Conservation (phyloP, 176 grass and related monocot genomes). For the Aegilops sharonensis region DNA sequence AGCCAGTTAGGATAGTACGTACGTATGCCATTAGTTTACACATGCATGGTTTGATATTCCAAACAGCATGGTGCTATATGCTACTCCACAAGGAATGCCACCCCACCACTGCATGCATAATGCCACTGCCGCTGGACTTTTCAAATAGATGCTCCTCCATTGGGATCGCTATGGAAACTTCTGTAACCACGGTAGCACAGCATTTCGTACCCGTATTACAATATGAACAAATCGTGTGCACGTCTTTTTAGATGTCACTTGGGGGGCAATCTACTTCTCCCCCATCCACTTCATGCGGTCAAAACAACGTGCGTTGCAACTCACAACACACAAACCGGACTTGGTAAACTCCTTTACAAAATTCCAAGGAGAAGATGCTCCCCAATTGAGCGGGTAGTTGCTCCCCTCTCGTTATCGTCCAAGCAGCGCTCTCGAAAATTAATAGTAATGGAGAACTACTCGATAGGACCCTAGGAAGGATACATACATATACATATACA, state of each 20-base stretch:
- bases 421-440: neutral
- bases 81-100: neutral
- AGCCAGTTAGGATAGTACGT: neutral
- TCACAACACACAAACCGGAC: neutral
- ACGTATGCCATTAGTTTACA: neutral
- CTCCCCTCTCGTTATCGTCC: neutral
- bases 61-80: no score
- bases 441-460: neutral
- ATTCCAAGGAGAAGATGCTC: neutral
- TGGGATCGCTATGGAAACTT: neutral
- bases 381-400: neutral
- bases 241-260: conserved; percentile 29
- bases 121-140: neutral
- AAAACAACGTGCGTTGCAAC: conserved; percentile 15
- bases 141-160: no score
- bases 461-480: neutral
- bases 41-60: neutral
- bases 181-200: neutral
- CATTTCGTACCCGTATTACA: no score
- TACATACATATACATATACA: neutral
- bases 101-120: neutral
- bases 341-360: neutral
- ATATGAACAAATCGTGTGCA: neutral
- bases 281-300: neutral
- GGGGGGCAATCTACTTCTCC: neutral